Evolutionary conservation across 2,329 filamentous ascomycete genomes (phyloP).

Genomic region (Pleomassaria siparia): DNA sequence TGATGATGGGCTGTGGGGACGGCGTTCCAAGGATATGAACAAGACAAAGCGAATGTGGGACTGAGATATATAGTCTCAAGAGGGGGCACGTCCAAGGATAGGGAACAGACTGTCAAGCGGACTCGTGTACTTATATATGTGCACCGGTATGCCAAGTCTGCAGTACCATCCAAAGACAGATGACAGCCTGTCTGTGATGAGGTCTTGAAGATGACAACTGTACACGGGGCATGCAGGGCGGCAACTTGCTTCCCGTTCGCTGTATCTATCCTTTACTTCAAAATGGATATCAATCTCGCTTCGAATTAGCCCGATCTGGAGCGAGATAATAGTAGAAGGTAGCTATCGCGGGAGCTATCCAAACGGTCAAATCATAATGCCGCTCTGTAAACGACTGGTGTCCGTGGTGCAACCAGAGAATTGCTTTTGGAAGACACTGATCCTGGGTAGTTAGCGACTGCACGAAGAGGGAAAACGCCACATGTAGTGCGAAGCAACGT

Average conservation of each 20-base stretch:
- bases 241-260: conserved; percentile 19
- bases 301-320: neutral
- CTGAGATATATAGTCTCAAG: conserved; percentile 16
- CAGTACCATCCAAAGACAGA: conserved; percentile 1
- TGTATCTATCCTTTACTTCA: conserved; percentile 2
- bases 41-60: conserved; percentile 12
- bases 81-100: conserved; percentile 10
- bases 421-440: conserved; percentile 3
- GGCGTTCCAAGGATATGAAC: conserved; percentile 1
- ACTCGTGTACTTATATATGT: conserved; percentile 19
- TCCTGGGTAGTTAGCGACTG: conserved; percentile 8
- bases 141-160: conserved; percentile 5
- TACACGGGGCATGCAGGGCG: conserved; percentile 22
- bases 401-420: conserved; percentile 6
- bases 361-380: neutral
- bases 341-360: neutral
- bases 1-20: conserved; percentile 8
- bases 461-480: conserved; percentile 9
- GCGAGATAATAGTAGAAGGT: neutral
- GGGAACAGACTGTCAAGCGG: conserved; percentile 1
- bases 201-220: conserved; percentile 10
- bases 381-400: neutral
- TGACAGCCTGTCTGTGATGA: conserved; percentile 7
- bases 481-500: conserved; percentile 18
- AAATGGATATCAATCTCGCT: neutral